phyloP scores from a whole-genome alignment of 2,329 filamentous ascomycete species.

The Phyllosticta ampelicida region DNA sequence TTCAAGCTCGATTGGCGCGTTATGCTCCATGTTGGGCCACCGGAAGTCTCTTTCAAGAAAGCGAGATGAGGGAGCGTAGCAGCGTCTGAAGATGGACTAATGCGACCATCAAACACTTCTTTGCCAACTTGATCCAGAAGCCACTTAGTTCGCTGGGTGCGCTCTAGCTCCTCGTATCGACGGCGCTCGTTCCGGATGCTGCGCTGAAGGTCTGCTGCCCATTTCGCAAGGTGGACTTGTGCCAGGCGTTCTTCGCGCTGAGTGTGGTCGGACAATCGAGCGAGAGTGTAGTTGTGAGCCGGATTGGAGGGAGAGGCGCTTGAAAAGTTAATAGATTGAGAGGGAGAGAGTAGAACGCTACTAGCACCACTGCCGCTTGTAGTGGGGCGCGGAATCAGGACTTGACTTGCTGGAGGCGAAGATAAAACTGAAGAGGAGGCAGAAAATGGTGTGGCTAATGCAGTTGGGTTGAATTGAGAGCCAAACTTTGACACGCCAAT shows the following conservation, averaged over 20 bases:
- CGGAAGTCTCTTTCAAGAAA: neutral
- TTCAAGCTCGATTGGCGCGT: conserved; percentile 20
- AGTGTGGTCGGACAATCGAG: conserved; percentile 47
- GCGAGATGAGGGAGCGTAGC: neutral
- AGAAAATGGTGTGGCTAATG: neutral
- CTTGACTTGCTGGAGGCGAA: conserved; percentile 26
- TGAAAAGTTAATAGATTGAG: conserved; percentile 20
- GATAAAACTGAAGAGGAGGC: conserved; percentile 26
- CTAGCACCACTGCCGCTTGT: conserved; percentile 1
- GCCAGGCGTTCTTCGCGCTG: conserved; percentile 51
- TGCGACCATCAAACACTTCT: conserved; percentile 40
- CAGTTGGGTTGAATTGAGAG: conserved; percentile 14
- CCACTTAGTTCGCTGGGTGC: conserved; percentile 57
- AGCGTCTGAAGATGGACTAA: conserved; percentile 16
- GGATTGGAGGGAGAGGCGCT: conserved; percentile 25
- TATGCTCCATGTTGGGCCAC: conserved; percentile 3
- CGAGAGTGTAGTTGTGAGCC: conserved; percentile 24
- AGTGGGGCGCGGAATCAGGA: conserved; percentile 24
- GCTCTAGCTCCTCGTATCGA: conserved; percentile 50
- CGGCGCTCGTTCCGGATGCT: conserved; percentile 64
- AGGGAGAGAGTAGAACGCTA: conserved; percentile 18
- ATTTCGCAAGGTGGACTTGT: conserved; percentile 65
- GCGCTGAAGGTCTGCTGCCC: conserved; percentile 71
- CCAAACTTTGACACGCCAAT: conserved; percentile 17
- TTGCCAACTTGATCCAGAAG: conserved; percentile 57